phyloP scores from a whole-genome alignment of 148 eudicot genomes.

The Linanthus parryae region DNA sequence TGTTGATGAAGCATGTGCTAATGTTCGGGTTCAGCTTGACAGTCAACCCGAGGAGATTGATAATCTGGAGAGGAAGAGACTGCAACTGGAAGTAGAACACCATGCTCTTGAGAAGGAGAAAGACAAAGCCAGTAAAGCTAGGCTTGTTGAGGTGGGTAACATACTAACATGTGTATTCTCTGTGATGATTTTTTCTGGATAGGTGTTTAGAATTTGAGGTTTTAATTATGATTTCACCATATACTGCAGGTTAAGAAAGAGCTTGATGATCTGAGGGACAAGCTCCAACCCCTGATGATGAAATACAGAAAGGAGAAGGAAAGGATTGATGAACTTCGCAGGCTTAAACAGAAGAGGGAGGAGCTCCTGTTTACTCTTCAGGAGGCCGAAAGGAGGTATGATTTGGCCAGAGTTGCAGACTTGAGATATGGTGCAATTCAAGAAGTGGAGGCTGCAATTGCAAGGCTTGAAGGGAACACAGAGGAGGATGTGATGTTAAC shows the following conservation, averaged over 20 bases:
- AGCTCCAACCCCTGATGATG: constrained; percentile 78
- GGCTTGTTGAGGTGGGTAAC: constrained; percentile 67
- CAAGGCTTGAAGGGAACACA: constrained; percentile 46
- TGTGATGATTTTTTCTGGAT: no score
- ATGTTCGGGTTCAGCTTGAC: constrained; percentile 82
- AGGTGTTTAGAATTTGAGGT: no score
- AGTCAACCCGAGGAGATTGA: constrained; percentile 97
- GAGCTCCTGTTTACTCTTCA: constrained; percentile 54
- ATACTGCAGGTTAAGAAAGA: constrained; percentile 50
- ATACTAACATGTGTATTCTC: no score
- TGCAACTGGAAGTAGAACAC: constrained; percentile 75
- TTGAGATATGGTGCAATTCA: constrained; percentile 68
- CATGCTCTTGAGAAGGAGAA: constrained; percentile 95
- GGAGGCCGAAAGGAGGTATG: constrained; percentile 76
- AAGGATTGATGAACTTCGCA: constrained; percentile 66
- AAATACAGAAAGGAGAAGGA: constrained; percentile 77
- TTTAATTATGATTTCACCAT: no score
- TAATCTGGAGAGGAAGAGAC: constrained; percentile 77
- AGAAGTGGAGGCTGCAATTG: constrained; percentile 56
- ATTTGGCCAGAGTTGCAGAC: constrained; percentile 74
- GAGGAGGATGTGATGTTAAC: constrained; percentile 52
- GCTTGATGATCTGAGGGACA: constrained; percentile 72
- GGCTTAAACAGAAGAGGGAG: constrained; percentile 63
- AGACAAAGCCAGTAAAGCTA: constrained; percentile 83
- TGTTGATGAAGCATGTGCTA: constrained; percentile 90